These are phyloP conservation scores for Euphorbia lathyris DNA, from an alignment of 345 rosid genomes.

Conservation along the genomic window DNA sequence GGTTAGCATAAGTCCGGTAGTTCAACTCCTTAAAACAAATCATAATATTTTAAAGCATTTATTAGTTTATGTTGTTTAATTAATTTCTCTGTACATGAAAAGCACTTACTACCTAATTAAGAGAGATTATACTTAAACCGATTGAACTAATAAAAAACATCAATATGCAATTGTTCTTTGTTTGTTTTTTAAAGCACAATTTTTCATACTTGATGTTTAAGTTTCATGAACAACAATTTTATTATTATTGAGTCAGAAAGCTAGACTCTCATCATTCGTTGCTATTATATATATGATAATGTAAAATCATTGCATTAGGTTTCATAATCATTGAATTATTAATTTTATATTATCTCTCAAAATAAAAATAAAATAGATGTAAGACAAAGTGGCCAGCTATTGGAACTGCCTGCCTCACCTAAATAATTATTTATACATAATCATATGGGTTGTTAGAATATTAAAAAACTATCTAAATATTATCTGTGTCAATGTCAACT, in stretches of 20 bases:
- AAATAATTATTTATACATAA: background rate
- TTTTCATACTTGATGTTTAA: conserved; percentile 7
- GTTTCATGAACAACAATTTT: background rate
- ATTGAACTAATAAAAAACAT: background rate
- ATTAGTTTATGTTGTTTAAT: background rate
- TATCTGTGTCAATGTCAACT: no score
- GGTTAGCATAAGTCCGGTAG: no score
- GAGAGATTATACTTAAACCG: background rate
- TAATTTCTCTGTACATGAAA: conserved; percentile 5
- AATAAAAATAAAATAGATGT: no score
- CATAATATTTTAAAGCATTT: no score
- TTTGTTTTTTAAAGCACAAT: no score
- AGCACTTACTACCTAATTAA: conserved; percentile 3
- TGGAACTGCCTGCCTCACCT: background rate
- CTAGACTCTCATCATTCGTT: no score
- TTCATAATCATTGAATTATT: no score
- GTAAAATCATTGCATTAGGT: background rate
- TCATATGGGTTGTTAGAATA: conserved; percentile 8
- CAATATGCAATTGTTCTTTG: no score
- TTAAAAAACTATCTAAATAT: no score
- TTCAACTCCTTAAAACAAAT: no score
- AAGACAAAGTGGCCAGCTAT: background rate
- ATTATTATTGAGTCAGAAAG: no score
- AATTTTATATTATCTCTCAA: background rate
- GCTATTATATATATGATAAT: background rate